Percentiles rank a stretch among this genome's conserved stretches.
These are phyloP conservation scores for Zopfochytrium polystomum DNA, from an alignment of 371 early-diverging fungal species.

Conservation along the genomic window DNA sequence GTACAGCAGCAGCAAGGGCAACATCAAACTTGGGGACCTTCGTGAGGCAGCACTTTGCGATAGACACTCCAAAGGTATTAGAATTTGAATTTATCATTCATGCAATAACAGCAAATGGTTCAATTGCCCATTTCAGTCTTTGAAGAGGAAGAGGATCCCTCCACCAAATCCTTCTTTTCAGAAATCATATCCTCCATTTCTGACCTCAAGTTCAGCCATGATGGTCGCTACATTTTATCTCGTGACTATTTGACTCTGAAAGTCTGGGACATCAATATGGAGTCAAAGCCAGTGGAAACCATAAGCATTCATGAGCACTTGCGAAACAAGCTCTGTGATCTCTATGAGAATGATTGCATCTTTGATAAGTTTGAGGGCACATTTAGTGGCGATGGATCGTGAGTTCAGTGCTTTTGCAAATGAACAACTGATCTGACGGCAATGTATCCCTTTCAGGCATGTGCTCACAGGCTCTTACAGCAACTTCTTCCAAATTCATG, in stretches of 20 bases:
- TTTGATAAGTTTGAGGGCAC: constrained; percentile 98
- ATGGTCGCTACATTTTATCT: constrained; percentile 94
- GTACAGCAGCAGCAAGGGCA: constrained; percentile 98
- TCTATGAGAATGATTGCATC: too few species aligned
- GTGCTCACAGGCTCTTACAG: too few species aligned
- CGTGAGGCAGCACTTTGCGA: constrained; percentile 93
- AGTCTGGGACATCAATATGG: too few species aligned
- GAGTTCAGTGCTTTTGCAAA: constrained; percentile 12
- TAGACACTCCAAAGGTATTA: constrained; percentile 84
- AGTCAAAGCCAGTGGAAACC: constrained; percentile 85
- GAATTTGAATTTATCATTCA: constrained; percentile 16
- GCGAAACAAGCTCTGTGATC: constrained; percentile 88
- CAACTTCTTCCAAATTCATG: too few species aligned
- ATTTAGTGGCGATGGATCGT: constrained; percentile 87
- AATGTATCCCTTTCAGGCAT: background rate
- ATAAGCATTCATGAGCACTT: constrained; percentile 94
- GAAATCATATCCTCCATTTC: too few species aligned
- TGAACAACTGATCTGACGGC: too few species aligned
- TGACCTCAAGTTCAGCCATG: constrained; percentile 92
- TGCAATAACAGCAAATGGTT: too few species aligned
- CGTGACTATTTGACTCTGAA: constrained; percentile 94
- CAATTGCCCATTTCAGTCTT: too few species aligned
- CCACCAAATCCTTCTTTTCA: constrained; percentile 92
- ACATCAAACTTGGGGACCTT: constrained; percentile 96
- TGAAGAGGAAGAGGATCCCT: constrained; percentile 93